Base-by-base conservation (phyloP, 169 alveolate species). In the Plasmodium berghei region DNA sequence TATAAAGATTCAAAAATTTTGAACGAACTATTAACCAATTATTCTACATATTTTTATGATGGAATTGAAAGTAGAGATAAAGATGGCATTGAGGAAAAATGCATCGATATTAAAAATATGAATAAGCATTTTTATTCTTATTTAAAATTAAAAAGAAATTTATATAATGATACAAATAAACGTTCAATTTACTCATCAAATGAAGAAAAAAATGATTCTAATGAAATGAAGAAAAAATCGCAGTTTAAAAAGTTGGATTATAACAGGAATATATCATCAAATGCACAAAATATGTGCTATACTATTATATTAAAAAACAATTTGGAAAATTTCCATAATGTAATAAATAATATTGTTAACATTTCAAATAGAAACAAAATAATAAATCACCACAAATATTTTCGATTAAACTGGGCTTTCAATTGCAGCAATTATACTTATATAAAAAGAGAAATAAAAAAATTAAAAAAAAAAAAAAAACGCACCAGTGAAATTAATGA, bases 251-350 rank as follows among this genome's bases (percentile, higher is more conserved):
- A 42, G 48, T n/a, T 45, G 22, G 26, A 22, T 0, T 24, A 2
- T 12, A 69, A 9, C 34, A 56, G 22, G n/a, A 18, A 61, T 45
- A 69, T 26, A 6, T 10, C 55, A n/a, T 5, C 59, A 12, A 8
- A 9, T 56, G n/a, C 58, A 12, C 16, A 83, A n/a, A 46, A 22
- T 55, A 63, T 22, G 14, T 86, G 91, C 26, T 86, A 86, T 61
- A 86, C 91, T 1, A 42, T 86, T 28, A 86, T 86, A 59, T 64
- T 86, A 64, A 86, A 86, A 86, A 86, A 71, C 46, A 86, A 58
- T 55, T n/a, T 86, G 4, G 56, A 72, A 1, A 86, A 86, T 66
- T 86, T 86, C n/a, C 91, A 86, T 64, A 86, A 86, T 72, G 87
- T 86, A 62, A 71, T 86, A 71, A 9, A 86, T 70, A 72, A 86